A percentile compares a stretch with the other conserved stretches of the same genome.
Evolutionary conservation across 208 protist genomes (phyloP).

Genomic region (Trypanosoma lewisi): DNA sequence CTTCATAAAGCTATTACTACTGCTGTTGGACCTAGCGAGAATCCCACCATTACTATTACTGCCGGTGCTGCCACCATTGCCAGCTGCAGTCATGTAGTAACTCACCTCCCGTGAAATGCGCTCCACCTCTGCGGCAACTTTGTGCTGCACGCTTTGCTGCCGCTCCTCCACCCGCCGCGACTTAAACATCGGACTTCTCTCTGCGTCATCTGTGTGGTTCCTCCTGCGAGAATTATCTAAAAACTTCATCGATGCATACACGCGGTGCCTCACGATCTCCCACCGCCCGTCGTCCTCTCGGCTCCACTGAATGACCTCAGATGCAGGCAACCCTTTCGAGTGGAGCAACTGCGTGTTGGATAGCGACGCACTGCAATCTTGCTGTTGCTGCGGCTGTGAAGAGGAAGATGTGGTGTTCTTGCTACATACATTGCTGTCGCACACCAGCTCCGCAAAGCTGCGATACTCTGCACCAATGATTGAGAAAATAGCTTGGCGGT

Average conservation of each 20-base stretch:
- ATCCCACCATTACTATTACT: too few species aligned
- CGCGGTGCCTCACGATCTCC: constrained; percentile 18
- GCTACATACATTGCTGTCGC: constrained; percentile 7
- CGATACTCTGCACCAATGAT: constrained; percentile 40
- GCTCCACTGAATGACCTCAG: constrained; percentile 62
- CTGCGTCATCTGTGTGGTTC: constrained; percentile 6
- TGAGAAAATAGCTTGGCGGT: constrained; percentile 36
- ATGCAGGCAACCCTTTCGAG: constrained; percentile 28
- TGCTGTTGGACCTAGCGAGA: background rate
- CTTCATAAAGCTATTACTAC: constrained; percentile 7
- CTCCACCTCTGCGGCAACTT: constrained; percentile 27
- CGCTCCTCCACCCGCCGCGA: constrained; percentile 22
- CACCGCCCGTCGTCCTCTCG: constrained; percentile 24
- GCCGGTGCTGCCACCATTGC: background rate
- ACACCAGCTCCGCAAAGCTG: constrained; percentile 51
- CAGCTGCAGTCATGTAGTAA: background rate
- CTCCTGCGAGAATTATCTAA: constrained; percentile 1
- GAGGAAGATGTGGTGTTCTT: background rate
- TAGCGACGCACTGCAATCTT: background rate
- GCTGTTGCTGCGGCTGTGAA: too few species aligned
- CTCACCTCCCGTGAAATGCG: constrained; percentile 24
- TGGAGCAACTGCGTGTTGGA: constrained; percentile 13
- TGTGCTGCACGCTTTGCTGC: constrained; percentile 23
- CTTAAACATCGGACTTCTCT: constrained; percentile 9
- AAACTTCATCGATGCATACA: constrained; percentile 12